Evolutionary conservation across 306 rosid genomes (phyloP).

Genomic region (Lotus japonicus): DNA sequence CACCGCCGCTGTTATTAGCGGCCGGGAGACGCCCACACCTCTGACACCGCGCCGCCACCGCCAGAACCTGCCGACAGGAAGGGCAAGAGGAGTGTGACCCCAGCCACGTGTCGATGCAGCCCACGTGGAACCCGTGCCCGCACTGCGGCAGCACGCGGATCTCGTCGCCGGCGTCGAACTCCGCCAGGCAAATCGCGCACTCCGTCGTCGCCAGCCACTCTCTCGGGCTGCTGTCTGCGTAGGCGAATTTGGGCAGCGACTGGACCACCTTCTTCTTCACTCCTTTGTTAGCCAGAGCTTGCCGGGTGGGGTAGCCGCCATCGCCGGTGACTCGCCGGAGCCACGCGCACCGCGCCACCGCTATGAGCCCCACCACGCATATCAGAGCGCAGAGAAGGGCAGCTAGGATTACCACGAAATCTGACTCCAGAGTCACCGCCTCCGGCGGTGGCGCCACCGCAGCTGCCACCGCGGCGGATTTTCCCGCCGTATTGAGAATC

Average conservation of each 20-base stretch:
- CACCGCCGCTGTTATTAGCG: neutral
- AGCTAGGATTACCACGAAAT: constrained; percentile 69
- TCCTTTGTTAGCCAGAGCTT: constrained; percentile 54
- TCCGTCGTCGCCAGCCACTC: constrained; percentile 44
- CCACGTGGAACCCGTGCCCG: constrained; percentile 59
- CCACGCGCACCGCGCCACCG: constrained; percentile 85
- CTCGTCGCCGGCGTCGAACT: constrained; percentile 58
- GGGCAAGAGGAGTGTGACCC: constrained; percentile 77
- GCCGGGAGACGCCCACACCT: constrained; percentile 70
- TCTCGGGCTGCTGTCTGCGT: constrained; percentile 23
- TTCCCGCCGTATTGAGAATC: constrained; percentile 23
- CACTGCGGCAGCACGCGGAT: constrained; percentile 72
- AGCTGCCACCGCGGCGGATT: neutral
- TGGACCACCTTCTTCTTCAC: constrained; percentile 71
- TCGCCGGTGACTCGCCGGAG: constrained; percentile 43
- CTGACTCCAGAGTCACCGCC: constrained; percentile 48
- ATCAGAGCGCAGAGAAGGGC: constrained; percentile 75
- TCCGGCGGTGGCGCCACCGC: constrained; percentile 56
- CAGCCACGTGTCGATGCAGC: constrained; percentile 69
- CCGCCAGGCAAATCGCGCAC: constrained; percentile 70
- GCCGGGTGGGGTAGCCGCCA: constrained; percentile 10
- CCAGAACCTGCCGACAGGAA: constrained; percentile 60
- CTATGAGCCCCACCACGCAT: constrained; percentile 65
- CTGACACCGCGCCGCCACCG: constrained; percentile 48
- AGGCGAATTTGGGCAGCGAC: constrained; percentile 60